Percentiles rank a stretch among this genome's conserved stretches.
Evolutionary conservation across 176 grass and related monocot genomes (phyloP).

Genomic region (Poa pratensis): DNA sequence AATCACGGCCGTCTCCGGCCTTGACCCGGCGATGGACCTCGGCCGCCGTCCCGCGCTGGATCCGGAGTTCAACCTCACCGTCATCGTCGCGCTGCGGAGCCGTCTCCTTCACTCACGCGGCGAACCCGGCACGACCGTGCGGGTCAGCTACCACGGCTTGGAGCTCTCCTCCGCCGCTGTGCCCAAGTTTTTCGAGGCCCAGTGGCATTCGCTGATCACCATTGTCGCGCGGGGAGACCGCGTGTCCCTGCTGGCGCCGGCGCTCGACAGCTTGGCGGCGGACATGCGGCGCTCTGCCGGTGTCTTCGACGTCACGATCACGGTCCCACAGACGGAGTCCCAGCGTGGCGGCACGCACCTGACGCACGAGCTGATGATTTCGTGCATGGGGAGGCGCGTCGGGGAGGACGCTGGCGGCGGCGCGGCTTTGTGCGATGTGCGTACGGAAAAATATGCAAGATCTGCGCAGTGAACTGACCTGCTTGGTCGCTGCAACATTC

Average conservation of each 20-base stretch:
- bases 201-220: too few relatives aligned
- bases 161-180: background rate
- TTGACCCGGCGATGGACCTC: too few relatives aligned
- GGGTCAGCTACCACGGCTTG: background rate
- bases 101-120: background rate
- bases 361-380: too few relatives aligned
- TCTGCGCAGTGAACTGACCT: too few relatives aligned
- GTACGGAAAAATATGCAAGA: too few relatives aligned
- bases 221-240: background rate
- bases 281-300: background rate
- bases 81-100: background rate
- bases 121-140: background rate
- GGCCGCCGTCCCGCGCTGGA: background rate
- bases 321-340: too few relatives aligned
- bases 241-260: too few relatives aligned
- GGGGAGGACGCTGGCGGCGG: too few relatives aligned
- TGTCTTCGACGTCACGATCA: background rate
- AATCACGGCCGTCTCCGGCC: background rate
- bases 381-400: too few relatives aligned
- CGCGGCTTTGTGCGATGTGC: too few relatives aligned
- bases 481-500: too few relatives aligned
- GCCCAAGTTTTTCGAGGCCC: background rate
- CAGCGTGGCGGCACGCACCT: too few relatives aligned
- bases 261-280: background rate
- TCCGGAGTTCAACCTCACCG: background rate